Conservation (phyloP, 495 filamentous ascomycete genomes). For the Pyrenula aspistea region DNA sequence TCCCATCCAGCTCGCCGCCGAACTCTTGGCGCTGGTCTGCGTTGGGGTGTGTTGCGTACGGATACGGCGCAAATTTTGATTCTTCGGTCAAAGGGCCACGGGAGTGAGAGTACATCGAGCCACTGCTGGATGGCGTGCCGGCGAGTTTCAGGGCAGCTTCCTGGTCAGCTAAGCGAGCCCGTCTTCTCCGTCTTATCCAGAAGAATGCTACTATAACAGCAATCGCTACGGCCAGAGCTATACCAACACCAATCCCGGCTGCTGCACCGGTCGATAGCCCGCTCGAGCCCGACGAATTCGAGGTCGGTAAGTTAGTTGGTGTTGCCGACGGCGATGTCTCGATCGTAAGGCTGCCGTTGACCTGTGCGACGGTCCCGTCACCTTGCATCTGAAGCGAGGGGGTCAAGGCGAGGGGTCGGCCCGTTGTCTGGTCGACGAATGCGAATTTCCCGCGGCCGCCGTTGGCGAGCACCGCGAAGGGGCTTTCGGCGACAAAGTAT, state of each 20-base stretch:
- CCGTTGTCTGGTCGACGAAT: neutral
- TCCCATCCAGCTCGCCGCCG: neutral
- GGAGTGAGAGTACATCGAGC: neutral
- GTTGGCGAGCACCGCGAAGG: neutral
- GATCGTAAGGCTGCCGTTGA: neutral
- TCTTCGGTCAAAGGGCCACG: neutral
- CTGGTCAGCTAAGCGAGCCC: neutral
- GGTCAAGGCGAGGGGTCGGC: neutral
- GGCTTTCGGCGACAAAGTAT: neutral
- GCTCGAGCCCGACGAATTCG: neutral
- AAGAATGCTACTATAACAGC: conserved; percentile 4
- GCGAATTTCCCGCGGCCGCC: neutral
- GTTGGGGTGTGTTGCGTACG: too few relatives aligned
- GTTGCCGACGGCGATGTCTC: neutral
- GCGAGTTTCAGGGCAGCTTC: neutral
- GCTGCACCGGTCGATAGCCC: conserved; percentile 2
- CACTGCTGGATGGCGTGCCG: neutral
- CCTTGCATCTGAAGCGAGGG: neutral
- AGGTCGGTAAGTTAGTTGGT: neutral
- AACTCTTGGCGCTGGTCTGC: neutral
- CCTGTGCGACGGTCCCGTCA: neutral
- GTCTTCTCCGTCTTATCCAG: conserved; percentile 3
- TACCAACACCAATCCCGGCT: conserved; percentile 10
- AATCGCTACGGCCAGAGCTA: conserved; percentile 4
- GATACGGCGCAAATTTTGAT: neutral